Percentiles rank a stretch among this genome's conserved stretches.
phyloP scores from a whole-genome alignment of 441 rosid genomes.

The Arabidopsis lyrata region DNA sequence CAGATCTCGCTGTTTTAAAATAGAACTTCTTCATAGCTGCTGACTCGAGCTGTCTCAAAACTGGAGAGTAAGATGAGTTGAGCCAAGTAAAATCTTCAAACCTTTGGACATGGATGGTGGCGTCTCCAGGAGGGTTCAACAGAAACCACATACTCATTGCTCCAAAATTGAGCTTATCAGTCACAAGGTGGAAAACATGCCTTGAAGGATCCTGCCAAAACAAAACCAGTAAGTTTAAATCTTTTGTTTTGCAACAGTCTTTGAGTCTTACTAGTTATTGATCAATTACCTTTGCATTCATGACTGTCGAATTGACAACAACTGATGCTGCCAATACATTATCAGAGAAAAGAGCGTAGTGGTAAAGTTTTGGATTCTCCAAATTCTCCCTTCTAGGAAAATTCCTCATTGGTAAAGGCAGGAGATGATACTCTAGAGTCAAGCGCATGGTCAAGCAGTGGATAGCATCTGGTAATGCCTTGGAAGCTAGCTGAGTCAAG shows the following conservation, averaged over 20 bases:
- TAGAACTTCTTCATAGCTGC: slow-evolving; percentile 82
- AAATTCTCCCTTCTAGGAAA: slow-evolving; percentile 77
- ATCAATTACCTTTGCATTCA: slow-evolving; percentile 65
- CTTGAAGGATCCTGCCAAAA: slow-evolving; percentile 81
- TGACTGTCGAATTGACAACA: slow-evolving; percentile 76
- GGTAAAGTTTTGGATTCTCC: slow-evolving; percentile 73
- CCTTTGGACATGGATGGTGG: slow-evolving; percentile 77
- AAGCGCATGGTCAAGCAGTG: slow-evolving; percentile 94
- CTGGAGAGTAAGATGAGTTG: slow-evolving; percentile 93
- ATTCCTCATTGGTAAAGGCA: slow-evolving; percentile 76
- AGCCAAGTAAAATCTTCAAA: slow-evolving; percentile 89
- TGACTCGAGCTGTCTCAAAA: slow-evolving; percentile 91
- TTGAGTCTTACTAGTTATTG: slow-evolving; percentile 20
- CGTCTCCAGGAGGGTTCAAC: slow-evolving; percentile 67
- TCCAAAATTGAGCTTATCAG: slow-evolving; percentile 77
- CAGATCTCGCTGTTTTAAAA: slow-evolving; percentile 74
- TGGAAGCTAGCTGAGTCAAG: slow-evolving; percentile 85
- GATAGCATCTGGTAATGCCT: slow-evolving; percentile 79
- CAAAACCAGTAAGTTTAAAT: slow-evolving; percentile 1
- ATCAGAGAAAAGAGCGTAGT: slow-evolving; percentile 84
- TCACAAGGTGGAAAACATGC: slow-evolving; percentile 93
- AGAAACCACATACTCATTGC: slow-evolving; percentile 93
- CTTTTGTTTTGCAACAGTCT: slow-evolving; percentile 7
- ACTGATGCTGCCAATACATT: slow-evolving; percentile 88
- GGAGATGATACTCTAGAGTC: slow-evolving; percentile 80